Evolutionary conservation across 768 basidiomycete species (phyloP).

Genomic region (Filobasidium wieringae): DNA sequence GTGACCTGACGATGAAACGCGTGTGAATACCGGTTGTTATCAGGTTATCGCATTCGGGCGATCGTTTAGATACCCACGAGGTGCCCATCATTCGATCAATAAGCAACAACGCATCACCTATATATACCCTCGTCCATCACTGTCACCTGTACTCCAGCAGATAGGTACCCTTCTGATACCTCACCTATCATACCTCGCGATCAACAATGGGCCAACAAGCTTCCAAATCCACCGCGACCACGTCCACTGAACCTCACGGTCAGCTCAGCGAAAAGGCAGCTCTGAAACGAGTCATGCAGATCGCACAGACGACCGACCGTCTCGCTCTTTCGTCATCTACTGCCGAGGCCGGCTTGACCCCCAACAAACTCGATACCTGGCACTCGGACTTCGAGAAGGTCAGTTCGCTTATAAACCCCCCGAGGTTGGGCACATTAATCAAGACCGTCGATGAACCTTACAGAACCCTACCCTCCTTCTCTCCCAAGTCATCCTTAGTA

Average conservation of each 20-base stretch:
- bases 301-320: not conserved
- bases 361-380: conserved; percentile 24
- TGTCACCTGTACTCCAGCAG: no score
- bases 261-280: conserved; percentile 1
- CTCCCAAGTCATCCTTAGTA: conserved; percentile 31
- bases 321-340: not conserved
- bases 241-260: not conserved
- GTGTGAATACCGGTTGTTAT: no score
- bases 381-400: conserved; percentile 25
- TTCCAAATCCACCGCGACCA: conserved; percentile 8
- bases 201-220: conserved; percentile 19
- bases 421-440: no score
- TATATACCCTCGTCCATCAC: no score
- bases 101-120: no score
- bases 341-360: conserved; percentile 14
- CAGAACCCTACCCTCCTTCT: conserved; percentile 29
- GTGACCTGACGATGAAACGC: no score
- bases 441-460: no score
- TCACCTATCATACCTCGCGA: no score
- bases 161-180: no score
- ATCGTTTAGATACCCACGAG: no score
- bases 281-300: not conserved
- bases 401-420: not conserved
- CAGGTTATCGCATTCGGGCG: no score
- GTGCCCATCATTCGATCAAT: no score